Evolutionary conservation across 805 yeast genomes (phyloP), one percentile per base, ranked within the genome.

Genomic region (Saccharomycopsis vini): DNA sequence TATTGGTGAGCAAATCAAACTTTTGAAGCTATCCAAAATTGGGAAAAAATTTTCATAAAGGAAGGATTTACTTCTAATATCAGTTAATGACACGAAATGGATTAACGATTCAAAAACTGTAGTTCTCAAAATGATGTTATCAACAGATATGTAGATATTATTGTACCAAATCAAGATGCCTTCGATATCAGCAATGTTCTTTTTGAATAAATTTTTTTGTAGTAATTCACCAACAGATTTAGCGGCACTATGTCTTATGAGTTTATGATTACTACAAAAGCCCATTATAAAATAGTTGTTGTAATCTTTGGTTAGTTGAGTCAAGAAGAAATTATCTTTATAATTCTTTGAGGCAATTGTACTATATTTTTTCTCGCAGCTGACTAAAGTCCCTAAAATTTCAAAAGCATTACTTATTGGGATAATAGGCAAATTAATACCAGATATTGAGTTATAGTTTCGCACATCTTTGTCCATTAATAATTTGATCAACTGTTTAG

Each of bases 191-290:
- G 60, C n/a, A 19, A 46, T 37, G 10, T 47, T 43, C 15, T 42
- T 26, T n/a, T 30, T 43, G 4, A 13, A 20, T 7, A 41, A 32
- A 24, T 43, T 46, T 15, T 31, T 26, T 21, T 37, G 61, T 13
- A 68, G 35, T 1, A 64, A 50, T 35, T 67, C 69, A 0, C 69
- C 66, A 9, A 67, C 23, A 1, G 62, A 43, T 31, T 56, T 61
- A 1, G 69, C 66, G 0, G 67, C 56, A 2, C 44, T 22, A 6
- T 45, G 31, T 44, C 62, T 51, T 4, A 55, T 46, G 31, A 40
- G 41, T 38, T 42, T 50, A 39, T 59, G 50, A 26, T 43, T 42
- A 13, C 42, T 38, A 5, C 40, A 18, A 7, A 49, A 41, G 2
- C 52, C 52, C 44, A 49, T 44, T 1, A 44, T 15, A 31, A 33